Conservation (phyloP, 768 basidiomycete genomes). For the Trametes maxima region DNA sequence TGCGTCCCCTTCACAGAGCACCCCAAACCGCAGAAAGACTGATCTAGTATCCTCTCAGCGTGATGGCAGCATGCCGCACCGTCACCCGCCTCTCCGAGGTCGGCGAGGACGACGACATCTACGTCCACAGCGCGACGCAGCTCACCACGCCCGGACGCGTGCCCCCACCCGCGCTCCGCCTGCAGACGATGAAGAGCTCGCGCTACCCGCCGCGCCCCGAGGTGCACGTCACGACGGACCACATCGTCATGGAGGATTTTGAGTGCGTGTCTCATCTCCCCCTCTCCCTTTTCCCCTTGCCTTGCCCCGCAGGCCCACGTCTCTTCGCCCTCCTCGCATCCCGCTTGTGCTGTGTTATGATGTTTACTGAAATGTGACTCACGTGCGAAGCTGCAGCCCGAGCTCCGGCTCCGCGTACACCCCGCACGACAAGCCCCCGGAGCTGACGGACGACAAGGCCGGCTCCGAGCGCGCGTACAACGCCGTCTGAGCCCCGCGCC, state of each 20-base stretch:
- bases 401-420: constrained; percentile 8
- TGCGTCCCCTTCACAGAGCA: constrained; percentile 30
- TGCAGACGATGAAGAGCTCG: constrained; percentile 9
- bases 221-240: constrained; percentile 62
- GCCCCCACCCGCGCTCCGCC: constrained; percentile 4
- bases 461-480: constrained; percentile 2
- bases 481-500: constrained; percentile 3
- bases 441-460: constrained; percentile 7
- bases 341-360: too few relatives aligned
- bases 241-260: constrained; percentile 61
- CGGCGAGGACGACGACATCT: constrained; percentile 36
- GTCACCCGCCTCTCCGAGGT: constrained; percentile 69
- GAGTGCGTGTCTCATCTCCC: constrained; percentile 18
- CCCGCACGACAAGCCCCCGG: constrained; percentile 9
- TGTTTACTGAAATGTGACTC: background rate
- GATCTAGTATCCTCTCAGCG: constrained; percentile 19
- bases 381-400: background rate
- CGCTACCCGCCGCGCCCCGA: constrained; percentile 38
- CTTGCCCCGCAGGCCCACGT: background rate
- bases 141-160: constrained; percentile 3
- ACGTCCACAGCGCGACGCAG: constrained; percentile 27
- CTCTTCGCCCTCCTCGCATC: too few relatives aligned
- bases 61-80: constrained; percentile 67
- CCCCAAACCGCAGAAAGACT: background rate
- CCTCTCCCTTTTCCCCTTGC: background rate